Evolutionary conservation across 805 yeast species (phyloP).

Genomic region (Kodamaea hsintzibuensis): DNA sequence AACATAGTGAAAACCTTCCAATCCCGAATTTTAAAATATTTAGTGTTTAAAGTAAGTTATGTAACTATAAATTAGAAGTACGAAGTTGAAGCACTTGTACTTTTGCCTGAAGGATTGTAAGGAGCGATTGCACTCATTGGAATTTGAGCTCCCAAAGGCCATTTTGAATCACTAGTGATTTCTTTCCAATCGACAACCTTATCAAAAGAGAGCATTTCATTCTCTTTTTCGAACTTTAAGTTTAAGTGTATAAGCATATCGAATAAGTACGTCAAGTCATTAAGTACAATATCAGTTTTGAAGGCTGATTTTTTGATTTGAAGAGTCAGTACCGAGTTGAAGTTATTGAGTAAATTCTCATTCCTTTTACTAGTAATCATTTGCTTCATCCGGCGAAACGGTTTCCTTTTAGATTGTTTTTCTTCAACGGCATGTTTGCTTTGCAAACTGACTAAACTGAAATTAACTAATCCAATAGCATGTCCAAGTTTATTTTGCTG

Average conservation of each 20-base stretch:
- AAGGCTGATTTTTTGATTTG: constrained; percentile 37
- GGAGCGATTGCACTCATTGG: constrained; percentile 31
- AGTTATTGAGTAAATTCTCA: constrained; percentile 29
- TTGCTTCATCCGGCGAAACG: constrained; percentile 21
- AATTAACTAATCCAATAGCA: constrained; percentile 47
- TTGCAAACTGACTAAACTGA: constrained; percentile 36
- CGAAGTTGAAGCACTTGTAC: neutral
- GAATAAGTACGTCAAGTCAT: constrained; percentile 40
- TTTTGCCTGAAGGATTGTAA: constrained; percentile 11
- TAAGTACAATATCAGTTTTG: constrained; percentile 34
- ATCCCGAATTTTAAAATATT: too few relatives aligned
- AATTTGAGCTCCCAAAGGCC: constrained; percentile 43
- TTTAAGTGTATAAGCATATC: constrained; percentile 41
- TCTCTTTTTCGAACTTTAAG: constrained; percentile 45
- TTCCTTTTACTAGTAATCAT: constrained; percentile 32
- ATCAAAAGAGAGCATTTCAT: constrained; percentile 39
- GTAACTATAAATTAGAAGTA: neutral
- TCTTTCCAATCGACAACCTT: constrained; percentile 36
- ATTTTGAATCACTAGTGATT: constrained; percentile 37
- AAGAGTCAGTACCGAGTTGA: constrained; percentile 37
- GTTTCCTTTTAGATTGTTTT: constrained; percentile 8
- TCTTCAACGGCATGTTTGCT: constrained; percentile 21
- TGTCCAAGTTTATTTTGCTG: constrained; percentile 46
- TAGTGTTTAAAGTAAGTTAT: neutral
- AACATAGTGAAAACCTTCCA: neutral